Percentiles rank a stretch among this genome's conserved stretches.
phyloP scores from a whole-genome alignment of 768 basidiomycete species.

The Chalciporus sphaerocephalus region DNA sequence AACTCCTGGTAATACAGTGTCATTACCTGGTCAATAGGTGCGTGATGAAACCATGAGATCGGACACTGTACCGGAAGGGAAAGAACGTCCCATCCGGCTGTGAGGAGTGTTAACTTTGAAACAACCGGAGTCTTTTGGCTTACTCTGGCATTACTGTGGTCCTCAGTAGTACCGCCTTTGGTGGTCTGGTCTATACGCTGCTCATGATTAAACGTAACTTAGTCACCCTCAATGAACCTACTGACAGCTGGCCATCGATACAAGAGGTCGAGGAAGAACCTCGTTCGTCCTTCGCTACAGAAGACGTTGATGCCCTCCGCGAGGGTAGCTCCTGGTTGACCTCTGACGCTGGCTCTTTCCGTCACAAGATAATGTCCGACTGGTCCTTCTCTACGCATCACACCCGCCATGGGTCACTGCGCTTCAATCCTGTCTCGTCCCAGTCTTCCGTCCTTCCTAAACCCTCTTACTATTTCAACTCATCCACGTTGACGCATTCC shows the following conservation, averaged over 20 bases:
- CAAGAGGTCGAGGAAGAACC: conserved; percentile 49
- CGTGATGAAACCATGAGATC: too few species aligned
- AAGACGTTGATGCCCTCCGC: conserved; percentile 67
- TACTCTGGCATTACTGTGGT: conserved; percentile 53
- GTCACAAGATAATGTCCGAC: conserved; percentile 55
- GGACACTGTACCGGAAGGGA: too few species aligned
- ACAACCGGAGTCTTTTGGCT: conserved; percentile 52
- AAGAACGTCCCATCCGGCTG: too few species aligned
- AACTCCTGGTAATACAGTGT: too few species aligned
- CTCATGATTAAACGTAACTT: conserved; percentile 64
- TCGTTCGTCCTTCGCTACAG: conserved; percentile 61
- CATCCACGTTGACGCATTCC: conserved; percentile 47
- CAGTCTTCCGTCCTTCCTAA: conserved; percentile 39
- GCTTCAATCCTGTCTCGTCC: conserved; percentile 20
- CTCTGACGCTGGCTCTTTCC: conserved; percentile 51
- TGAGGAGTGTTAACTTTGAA: too few species aligned
- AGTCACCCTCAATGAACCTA: conserved; percentile 45
- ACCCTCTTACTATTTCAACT: conserved; percentile 61
- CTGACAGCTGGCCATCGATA: conserved; percentile 59
- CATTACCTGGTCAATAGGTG: too few species aligned
- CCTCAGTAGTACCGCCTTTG: conserved; percentile 50
- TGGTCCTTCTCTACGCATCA: conserved; percentile 74
- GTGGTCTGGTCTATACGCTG: conserved; percentile 59
- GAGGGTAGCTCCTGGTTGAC: conserved; percentile 83
- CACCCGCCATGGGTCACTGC: conserved; percentile 31